phyloP scores from a whole-genome alignment of 495 filamentous ascomycete species.

The Penicillium waksmanii region DNA sequence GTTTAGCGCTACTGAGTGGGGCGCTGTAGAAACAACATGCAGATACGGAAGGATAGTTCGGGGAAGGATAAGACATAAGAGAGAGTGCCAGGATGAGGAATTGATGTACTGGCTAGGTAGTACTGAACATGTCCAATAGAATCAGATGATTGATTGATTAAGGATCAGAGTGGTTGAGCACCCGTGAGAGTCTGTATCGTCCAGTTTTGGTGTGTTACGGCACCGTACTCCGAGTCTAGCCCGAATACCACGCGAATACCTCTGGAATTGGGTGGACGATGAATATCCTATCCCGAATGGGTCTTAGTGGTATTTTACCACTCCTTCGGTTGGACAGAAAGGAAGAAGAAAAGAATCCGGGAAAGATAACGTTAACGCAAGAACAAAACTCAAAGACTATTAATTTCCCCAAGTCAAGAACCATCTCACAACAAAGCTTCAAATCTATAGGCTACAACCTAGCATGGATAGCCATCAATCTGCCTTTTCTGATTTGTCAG shows the following conservation, averaged over 20 bases:
- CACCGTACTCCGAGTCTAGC: conserved; percentile 8
- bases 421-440: no score
- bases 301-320: conserved; percentile 18
- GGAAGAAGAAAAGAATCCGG: no score
- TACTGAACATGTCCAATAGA: conserved; percentile 5
- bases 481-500: no score
- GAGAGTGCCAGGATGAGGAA: conserved; percentile 1
- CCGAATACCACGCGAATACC: conserved; percentile 17
- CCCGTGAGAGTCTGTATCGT: background rate
- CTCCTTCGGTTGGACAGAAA: conserved; percentile 1
- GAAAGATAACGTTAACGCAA: no score
- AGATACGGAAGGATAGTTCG: no score
- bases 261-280: conserved; percentile 17
- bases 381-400: no score
- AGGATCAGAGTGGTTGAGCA: background rate
- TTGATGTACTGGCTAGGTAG: background rate
- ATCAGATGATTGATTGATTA: conserved; percentile 2
- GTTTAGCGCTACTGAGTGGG: background rate
- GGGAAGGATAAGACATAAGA: no score
- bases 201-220: conserved; percentile 1
- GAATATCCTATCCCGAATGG: conserved; percentile 10
- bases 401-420: no score
- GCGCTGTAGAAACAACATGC: no score
- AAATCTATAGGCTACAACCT: no score
- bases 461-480: no score